These are phyloP conservation scores for Extremus antarcticus DNA, from an alignment of 495 filamentous ascomycete genomes.

Conservation along the genomic window DNA sequence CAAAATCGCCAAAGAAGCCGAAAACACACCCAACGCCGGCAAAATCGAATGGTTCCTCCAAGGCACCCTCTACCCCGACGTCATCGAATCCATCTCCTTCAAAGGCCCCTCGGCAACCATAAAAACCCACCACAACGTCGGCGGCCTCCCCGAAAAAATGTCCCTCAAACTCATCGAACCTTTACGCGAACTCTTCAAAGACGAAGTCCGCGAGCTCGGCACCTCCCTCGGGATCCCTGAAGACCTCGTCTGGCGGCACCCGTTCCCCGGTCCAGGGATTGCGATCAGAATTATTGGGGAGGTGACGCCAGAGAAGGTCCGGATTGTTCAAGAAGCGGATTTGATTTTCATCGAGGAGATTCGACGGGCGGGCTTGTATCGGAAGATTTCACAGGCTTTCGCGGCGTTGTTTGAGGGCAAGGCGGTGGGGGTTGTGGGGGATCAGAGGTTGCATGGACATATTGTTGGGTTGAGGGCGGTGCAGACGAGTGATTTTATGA, in stretches of 20 bases:
- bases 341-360: slow-evolving; percentile 84
- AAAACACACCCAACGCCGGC: slow-evolving; percentile 47
- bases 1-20: slow-evolving; percentile 59
- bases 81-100: slow-evolving; percentile 74
- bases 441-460: slow-evolving; percentile 52
- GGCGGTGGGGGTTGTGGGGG: slow-evolving; percentile 74
- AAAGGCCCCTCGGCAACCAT: slow-evolving; percentile 74
- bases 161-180: slow-evolving; percentile 67
- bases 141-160: slow-evolving; percentile 52
- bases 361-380: slow-evolving; percentile 69
- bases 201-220: slow-evolving; percentile 73
- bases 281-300: slow-evolving; percentile 86
- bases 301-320: slow-evolving; percentile 66
- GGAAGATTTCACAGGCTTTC: slow-evolving; percentile 72
- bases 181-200: slow-evolving; percentile 69
- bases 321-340: slow-evolving; percentile 75
- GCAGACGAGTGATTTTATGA: slow-evolving; percentile 74
- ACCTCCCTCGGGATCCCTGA: slow-evolving; percentile 64
- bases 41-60: slow-evolving; percentile 77
- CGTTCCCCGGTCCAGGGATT: slow-evolving; percentile 77
- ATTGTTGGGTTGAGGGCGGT: slow-evolving; percentile 62
- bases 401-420: slow-evolving; percentile 62
- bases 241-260: slow-evolving; percentile 73
- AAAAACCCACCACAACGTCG: slow-evolving; percentile 80
- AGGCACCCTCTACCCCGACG: slow-evolving; percentile 72